Evolutionary conservation across 257 asterid genomes (phyloP), one percentile per base, ranked within the genome.

Genomic region (Plantago elongata): DNA sequence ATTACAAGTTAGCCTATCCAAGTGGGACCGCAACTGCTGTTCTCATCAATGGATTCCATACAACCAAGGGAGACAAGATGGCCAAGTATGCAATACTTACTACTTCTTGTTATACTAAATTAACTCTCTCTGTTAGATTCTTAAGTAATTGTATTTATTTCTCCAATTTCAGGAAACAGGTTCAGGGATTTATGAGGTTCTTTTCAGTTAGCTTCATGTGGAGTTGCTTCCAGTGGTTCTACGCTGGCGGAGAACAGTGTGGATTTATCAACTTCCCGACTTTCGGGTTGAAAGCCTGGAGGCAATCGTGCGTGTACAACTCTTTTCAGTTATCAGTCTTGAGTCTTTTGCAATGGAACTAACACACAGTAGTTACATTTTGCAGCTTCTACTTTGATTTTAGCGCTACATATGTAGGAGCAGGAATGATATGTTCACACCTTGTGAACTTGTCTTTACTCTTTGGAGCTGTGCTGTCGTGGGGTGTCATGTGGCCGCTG

Each of bases 151-250:
- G 15, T 30, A 22, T 17, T 12, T 43, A 8, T 40, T 56, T 27
- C 58, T 51, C 40, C 9, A 57, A 51, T 61, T 77, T 55, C 84
- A 90, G 96, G 86, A 78, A 80, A 72, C 98, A 90, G 65, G 88
- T 90, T 40, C 76, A 50, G 12, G 96, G 96, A 61, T 90, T 90
- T 75, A 52, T 65, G 79, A 90, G 75, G 66, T 81, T 83, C 76
- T 84, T 85, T 66, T 85, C 98, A 5, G 9, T 83, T 49, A 90
- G 98, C 75, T 88, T 90, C 83, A 0, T 85, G 8, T 87, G 97
- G 97, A 85, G 90, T 58, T 83, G 79, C 71, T 90, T 90, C 81
- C 95, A 87, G 43, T 90, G 96, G 98, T 83, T 88, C 77, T 90
- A 73, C 37, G 57, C 95, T 2, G 96, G 98, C 45, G 96, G 95